A percentile compares a stretch with the other conserved stretches of the same genome.
Evolutionary conservation across 2,329 filamentous ascomycete species (phyloP).

Genomic region (Cladosporium austrohemisphaericum): DNA sequence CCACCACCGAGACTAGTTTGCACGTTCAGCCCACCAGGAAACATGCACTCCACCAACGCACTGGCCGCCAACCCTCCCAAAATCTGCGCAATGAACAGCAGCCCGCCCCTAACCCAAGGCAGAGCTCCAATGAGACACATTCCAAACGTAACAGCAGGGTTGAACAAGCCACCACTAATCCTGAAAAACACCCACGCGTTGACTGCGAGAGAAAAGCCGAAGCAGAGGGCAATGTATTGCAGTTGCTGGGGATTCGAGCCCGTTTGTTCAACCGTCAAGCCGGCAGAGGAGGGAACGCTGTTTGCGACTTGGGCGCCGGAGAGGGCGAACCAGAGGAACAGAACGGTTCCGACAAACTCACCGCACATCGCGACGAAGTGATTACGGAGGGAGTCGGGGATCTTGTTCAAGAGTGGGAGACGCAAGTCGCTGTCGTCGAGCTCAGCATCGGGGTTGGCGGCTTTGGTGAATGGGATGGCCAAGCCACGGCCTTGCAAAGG

Average conservation of each 20-base stretch:
- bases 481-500: conserved; percentile 26
- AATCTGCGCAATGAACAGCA: conserved; percentile 37
- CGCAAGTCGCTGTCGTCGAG: conserved; percentile 26
- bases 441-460: conserved; percentile 24
- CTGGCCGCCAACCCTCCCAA: conserved; percentile 37
- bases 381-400: conserved; percentile 28
- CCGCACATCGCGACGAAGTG: conserved; percentile 33
- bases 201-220: conserved; percentile 40
- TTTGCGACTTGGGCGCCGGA: conserved; percentile 45
- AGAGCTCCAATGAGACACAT: conserved; percentile 37
- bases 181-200: conserved; percentile 39
- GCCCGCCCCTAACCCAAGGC: conserved; percentile 31
- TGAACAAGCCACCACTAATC: conserved; percentile 33
- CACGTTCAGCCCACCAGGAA: conserved; percentile 37
- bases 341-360: conserved; percentile 43
- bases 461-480: conserved; percentile 32
- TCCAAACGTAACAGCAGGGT: conserved; percentile 33
- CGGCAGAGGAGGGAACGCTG: conserved; percentile 29
- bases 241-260: conserved; percentile 36
- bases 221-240: conserved; percentile 38
- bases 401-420: conserved; percentile 25
- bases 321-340: conserved; percentile 46
- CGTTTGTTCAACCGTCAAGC: conserved; percentile 27
- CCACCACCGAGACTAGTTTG: conserved; percentile 33
- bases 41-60: conserved; percentile 34